Evolutionary conservation across 2,329 filamentous ascomycete genomes (phyloP).

Genomic region (Aspergillus thermomutatus): DNA sequence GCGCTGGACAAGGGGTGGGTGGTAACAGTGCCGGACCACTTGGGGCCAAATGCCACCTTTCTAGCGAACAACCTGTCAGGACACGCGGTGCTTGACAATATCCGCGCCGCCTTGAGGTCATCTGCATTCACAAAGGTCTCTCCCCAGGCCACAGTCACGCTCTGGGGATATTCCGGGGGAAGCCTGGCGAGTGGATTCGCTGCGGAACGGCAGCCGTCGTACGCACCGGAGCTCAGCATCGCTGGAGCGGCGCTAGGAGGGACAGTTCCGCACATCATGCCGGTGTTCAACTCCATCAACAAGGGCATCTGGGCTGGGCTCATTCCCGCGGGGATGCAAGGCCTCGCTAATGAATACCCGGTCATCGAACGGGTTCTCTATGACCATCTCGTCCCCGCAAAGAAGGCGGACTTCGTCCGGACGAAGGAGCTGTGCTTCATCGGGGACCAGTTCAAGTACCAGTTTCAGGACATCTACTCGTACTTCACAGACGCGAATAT

Average conservation of each 20-base stretch:
- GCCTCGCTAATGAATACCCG: constrained; percentile 27
- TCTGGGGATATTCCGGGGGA: constrained; percentile 59
- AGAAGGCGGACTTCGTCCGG: constrained; percentile 18
- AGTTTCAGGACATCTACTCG: no score
- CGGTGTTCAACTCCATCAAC: constrained; percentile 34
- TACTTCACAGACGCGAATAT: no score
- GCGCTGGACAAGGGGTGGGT: constrained; percentile 46
- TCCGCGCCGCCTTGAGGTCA: constrained; percentile 40
- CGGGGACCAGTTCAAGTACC: no score
- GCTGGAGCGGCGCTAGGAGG: constrained; percentile 51
- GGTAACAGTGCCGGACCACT: constrained; percentile 48
- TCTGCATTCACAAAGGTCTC: constrained; percentile 28
- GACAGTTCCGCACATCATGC: constrained; percentile 41
- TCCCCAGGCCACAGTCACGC: constrained; percentile 32
- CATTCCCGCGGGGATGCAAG: constrained; percentile 28
- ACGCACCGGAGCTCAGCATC: constrained; percentile 29
- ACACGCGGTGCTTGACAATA: constrained; percentile 43
- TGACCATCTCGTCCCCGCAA: constrained; percentile 14
- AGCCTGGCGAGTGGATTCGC: constrained; percentile 32
- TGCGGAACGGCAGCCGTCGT: constrained; percentile 13
- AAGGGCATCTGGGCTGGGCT: constrained; percentile 34
- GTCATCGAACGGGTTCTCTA: constrained; percentile 13
- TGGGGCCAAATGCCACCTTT: constrained; percentile 45
- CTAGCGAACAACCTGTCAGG: constrained; percentile 41
- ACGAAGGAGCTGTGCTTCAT: constrained; percentile 2